Percentiles rank a stretch among this genome's conserved stretches.
Evolutionary conservation across 2,329 filamentous ascomycete genomes (phyloP).

Genomic region (Fusarium ambrosium): DNA sequence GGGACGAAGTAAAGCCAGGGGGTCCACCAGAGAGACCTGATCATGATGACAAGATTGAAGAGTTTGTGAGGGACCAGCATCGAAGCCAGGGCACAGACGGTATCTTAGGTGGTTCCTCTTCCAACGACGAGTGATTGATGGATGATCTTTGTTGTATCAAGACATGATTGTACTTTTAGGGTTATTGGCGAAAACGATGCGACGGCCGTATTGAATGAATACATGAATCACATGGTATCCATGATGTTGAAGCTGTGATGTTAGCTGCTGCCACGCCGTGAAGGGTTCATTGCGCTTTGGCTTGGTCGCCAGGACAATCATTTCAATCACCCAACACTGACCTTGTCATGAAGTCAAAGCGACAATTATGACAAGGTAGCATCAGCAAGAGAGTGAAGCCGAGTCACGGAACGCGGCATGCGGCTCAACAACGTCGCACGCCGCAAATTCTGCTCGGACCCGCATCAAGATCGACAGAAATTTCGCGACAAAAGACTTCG

Average conservation of each 20-base stretch:
- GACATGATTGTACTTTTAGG: constrained; percentile 8
- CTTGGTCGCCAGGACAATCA: neutral
- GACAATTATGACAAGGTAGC: neutral
- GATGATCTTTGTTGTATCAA: neutral
- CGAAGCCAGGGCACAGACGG: constrained; percentile 57
- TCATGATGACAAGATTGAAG: constrained; percentile 64
- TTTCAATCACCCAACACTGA: neutral
- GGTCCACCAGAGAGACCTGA: constrained; percentile 60
- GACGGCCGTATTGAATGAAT: constrained; percentile 16
- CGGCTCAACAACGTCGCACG: neutral
- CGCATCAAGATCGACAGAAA: neutral
- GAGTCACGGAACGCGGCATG: neutral
- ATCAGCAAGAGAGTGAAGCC: neutral
- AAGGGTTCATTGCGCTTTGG: neutral
- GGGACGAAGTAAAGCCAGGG: constrained; percentile 33
- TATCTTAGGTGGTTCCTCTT: constrained; percentile 27
- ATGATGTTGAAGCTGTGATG: neutral
- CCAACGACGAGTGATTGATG: constrained; percentile 31
- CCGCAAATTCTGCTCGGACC: neutral
- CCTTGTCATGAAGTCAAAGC: neutral
- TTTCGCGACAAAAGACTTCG: neutral
- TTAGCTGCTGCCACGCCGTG: neutral
- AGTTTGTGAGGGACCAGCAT: constrained; percentile 67
- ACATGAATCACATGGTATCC: constrained; percentile 8
- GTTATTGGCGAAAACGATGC: constrained; percentile 8